Percentiles rank a stretch among this genome's conserved stretches.
These are phyloP conservation scores for Boechera stricta DNA, from an alignment of 345 rosid species.

Conservation along the genomic window DNA sequence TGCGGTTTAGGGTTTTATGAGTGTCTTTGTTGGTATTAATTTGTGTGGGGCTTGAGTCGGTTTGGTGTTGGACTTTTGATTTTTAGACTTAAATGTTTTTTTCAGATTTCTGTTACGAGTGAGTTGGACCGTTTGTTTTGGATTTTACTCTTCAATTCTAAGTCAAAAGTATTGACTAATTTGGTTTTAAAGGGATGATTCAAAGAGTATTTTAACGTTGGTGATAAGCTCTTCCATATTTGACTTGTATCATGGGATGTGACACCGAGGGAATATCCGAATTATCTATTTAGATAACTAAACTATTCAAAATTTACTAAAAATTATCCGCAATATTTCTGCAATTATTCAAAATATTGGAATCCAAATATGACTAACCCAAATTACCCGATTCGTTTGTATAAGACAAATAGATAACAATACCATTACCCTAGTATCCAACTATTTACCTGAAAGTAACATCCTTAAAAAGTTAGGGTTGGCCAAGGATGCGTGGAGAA, in stretches of 20 bases:
- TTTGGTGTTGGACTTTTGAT: conserved; percentile 31
- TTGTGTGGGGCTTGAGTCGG: conserved; percentile 34
- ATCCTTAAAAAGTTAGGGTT: too few species aligned
- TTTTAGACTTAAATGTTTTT: background rate
- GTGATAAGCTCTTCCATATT: background rate
- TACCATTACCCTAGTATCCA: too few species aligned
- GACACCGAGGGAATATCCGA: background rate
- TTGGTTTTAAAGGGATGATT: background rate
- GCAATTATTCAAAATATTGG: too few species aligned
- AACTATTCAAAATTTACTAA: too few species aligned
- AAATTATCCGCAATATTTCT: too few species aligned
- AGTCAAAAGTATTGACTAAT: conserved; percentile 4
- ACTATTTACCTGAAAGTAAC: too few species aligned
- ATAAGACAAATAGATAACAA: too few species aligned
- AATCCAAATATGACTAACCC: too few species aligned
- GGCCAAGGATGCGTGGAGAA: too few species aligned
- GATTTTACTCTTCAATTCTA: background rate
- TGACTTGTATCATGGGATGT: conserved; percentile 8
- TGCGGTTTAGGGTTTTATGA: conserved; percentile 29
- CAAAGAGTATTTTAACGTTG: too few species aligned
- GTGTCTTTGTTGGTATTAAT: conserved; percentile 18
- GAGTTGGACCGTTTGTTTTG: conserved; percentile 20
- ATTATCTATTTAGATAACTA: too few species aligned
- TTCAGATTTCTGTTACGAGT: conserved; percentile 3
- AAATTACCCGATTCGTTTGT: too few species aligned